phyloP scores from a whole-genome alignment of 2,329 filamentous ascomycete species.

The Rhytidhysteron rufulum region DNA sequence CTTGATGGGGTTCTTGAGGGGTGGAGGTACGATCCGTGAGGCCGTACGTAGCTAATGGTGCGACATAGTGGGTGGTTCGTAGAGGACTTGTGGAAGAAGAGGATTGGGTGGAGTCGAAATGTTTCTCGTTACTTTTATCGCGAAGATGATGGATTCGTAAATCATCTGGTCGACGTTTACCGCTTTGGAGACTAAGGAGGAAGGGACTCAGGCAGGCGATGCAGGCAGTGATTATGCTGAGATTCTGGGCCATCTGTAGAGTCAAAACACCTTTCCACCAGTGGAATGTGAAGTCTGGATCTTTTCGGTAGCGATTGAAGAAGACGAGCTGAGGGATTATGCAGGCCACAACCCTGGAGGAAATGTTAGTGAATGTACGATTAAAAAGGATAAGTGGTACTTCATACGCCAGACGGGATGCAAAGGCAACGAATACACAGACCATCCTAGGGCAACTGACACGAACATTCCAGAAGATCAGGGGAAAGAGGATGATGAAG shows the following conservation, averaged over 20 bases:
- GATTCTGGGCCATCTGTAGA: slow-evolving; percentile 24
- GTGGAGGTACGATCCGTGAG: slow-evolving; percentile 19
- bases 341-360: slow-evolving; percentile 18
- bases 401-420: slow-evolving; percentile 19
- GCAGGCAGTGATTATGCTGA: slow-evolving; percentile 26
- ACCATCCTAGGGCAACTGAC: slow-evolving; percentile 17
- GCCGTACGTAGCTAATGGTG: slow-evolving; percentile 24
- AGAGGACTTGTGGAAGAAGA: slow-evolving; percentile 1
- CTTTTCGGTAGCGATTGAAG: slow-evolving; percentile 13
- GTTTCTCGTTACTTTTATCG: slow-evolving; percentile 2
- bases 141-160: slow-evolving; percentile 3
- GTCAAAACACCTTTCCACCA: slow-evolving; percentile 19
- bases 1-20: slow-evolving; percentile 15
- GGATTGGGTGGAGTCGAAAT: slow-evolving; percentile 5
- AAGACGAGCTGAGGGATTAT: slow-evolving; percentile 18
- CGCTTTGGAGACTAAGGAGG: slow-evolving; percentile 17
- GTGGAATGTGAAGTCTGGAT: slow-evolving; percentile 10
- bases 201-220: slow-evolving; percentile 23
- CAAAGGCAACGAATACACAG: slow-evolving; percentile 20
- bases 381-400: slow-evolving; percentile 1
- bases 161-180: slow-evolving; percentile 11
- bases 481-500: slow-evolving; percentile 22
- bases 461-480: slow-evolving; percentile 25
- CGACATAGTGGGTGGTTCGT: slow-evolving; percentile 16
- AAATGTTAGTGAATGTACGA: slow-evolving; percentile 5